Evolutionary conservation across 495 filamentous ascomycete species (phyloP), one percentile per base, ranked within the genome.

Genomic region (Neurospora sp.): DNA sequence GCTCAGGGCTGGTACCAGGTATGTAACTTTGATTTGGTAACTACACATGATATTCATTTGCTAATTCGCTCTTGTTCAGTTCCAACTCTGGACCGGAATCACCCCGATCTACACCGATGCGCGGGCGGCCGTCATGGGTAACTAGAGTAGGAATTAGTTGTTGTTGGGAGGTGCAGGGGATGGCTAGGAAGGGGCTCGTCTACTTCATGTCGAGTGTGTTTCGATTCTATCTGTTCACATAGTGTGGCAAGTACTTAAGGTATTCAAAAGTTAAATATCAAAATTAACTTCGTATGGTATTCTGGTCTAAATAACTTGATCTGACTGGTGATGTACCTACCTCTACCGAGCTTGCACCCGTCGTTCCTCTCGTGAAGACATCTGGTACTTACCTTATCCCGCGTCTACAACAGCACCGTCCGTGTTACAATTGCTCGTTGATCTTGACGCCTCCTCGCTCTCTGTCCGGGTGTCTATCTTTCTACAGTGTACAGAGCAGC

Each of bases 1-100:
- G 93, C 91, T 31, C 96, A 99, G 83, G 94, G 93, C 10, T 90
- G 93, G 77, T 89, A 93, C 75, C 87, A 89, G 82, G 86, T 88
- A 81, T 72, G 85, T 82, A 69, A 45, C 65, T 18, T 38, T 31
- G 20, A 38, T 40, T 41, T 69, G 16, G 1, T 39, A 35, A n/a
- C 3, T 40, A n/a, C 10, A 59, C 59, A 41, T 40, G 35, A 38
- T 31, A n/a, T 48, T 42, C 37, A 10, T 40, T 48, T 74, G 42
- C 71, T 78, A 65, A 79, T 71, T n/a, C 70, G 45, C 31, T 73
- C 70, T 22, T 35, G 59, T 42, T 0, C 73, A 91, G 90, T 93
- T 92, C 80, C 85, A 90, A 83, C 85, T 89, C 76, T 95, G 92
- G 92, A 94, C 91, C 44, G 92, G 89, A 40, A 92, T 94, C 77